phyloP scores from a whole-genome alignment of 805 yeast species.

The Peterozyma xylosa region DNA sequence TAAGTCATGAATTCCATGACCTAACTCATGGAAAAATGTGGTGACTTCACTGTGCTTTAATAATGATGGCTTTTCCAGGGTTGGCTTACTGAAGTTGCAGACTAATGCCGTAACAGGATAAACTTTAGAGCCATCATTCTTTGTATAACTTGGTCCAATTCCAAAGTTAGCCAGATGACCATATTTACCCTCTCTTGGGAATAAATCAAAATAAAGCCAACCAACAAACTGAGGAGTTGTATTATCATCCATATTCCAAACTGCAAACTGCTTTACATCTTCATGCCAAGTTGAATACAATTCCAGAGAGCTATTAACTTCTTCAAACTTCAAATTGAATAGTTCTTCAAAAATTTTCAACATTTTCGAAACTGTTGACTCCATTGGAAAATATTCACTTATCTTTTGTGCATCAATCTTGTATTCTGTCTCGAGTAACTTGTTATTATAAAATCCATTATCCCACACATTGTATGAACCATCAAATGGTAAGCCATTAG shows the following conservation, averaged over 20 bases:
- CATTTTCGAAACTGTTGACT: conserved; percentile 62
- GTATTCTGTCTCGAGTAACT: conserved; percentile 58
- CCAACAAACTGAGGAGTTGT: conserved; percentile 59
- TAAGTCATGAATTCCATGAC: conserved; percentile 81
- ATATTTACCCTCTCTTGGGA: conserved; percentile 82
- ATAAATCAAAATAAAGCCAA: conserved; percentile 72
- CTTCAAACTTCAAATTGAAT: conserved; percentile 61
- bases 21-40: conserved; percentile 84
- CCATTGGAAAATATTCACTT: conserved; percentile 73
- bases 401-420: conserved; percentile 66
- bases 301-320: conserved; percentile 28
- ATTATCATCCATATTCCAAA: conserved; percentile 52
- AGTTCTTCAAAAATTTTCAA: conserved; percentile 61
- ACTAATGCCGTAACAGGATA: conserved; percentile 74
- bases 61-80: conserved; percentile 60
- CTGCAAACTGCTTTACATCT: conserved; percentile 69
- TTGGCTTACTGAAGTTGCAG: conserved; percentile 78
- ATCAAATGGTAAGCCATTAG: conserved; percentile 33
- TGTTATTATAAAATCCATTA: conserved; percentile 55
- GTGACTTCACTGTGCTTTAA: conserved; percentile 73
- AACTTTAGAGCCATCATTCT: conserved; percentile 38
- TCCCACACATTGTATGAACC: conserved; percentile 61
- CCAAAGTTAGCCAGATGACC: conserved; percentile 87
- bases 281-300: conserved; percentile 61
- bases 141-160: conserved; percentile 49